Percentiles rank a stretch among this genome's conserved stretches.
phyloP scores from a whole-genome alignment of 2,329 filamentous ascomycete species.

The Monilinia aucupariae region DNA sequence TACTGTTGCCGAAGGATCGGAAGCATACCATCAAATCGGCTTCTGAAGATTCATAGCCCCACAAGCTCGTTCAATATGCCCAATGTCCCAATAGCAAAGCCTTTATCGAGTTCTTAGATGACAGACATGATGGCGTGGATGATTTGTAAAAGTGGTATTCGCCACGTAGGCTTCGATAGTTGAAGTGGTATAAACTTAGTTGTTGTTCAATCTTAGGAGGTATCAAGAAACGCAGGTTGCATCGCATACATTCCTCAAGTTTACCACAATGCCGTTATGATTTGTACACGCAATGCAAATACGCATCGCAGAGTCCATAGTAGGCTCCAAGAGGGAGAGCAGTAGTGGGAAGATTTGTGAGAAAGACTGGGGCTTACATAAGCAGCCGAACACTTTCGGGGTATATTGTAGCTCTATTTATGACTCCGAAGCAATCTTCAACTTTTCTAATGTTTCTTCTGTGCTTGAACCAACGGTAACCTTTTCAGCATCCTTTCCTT shows the following conservation, averaged over 20 bases:
- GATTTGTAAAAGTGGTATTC: not conserved
- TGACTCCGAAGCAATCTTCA: slow-evolving; percentile 25
- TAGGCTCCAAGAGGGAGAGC: not conserved
- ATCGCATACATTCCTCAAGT: not conserved
- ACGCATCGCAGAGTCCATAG: not conserved
- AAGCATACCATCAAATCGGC: not conserved
- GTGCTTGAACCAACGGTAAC: slow-evolving; percentile 25
- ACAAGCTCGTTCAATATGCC: not conserved
- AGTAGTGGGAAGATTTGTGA: not conserved
- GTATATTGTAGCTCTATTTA: slow-evolving; percentile 21
- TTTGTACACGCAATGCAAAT: not conserved
- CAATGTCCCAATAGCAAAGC: not conserved
- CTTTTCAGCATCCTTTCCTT: slow-evolving; percentile 26
- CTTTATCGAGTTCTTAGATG: not conserved
- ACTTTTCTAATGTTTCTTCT: slow-evolving; percentile 29
- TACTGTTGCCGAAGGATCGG: not conserved
- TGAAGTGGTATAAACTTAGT: not conserved
- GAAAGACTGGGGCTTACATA: not conserved
- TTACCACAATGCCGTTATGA: not conserved
- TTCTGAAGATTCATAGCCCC: not conserved
- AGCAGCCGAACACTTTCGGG: slow-evolving; percentile 18
- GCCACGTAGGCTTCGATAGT: not conserved
- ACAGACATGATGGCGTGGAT: not conserved
- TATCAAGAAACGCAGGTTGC: not conserved
- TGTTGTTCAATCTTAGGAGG: too few species aligned